These are phyloP conservation scores for Aspergillus sclerotiicarbonarius DNA, from an alignment of 495 filamentous ascomycete species.

Conservation along the genomic window DNA sequence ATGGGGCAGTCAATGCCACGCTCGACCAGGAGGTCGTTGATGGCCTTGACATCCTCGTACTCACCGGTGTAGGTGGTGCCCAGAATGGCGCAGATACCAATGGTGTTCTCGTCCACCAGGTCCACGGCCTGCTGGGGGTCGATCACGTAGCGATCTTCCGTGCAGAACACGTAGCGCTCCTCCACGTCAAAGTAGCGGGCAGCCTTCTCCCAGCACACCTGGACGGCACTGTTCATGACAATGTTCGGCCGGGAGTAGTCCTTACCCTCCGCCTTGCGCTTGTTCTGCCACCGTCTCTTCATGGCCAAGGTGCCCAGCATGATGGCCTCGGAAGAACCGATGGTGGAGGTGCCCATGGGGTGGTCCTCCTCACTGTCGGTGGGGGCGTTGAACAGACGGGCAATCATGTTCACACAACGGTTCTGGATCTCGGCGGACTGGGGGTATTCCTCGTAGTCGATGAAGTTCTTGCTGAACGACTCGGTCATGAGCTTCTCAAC, in stretches of 20 bases:
- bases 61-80: conserved; percentile 95
- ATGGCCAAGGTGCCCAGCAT: conserved; percentile 88
- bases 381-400: conserved; percentile 72
- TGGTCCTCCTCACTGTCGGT: conserved; percentile 43
- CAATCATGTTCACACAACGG: conserved; percentile 86
- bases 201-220: conserved; percentile 96
- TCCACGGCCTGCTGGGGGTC: conserved; percentile 79
- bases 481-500: conserved; percentile 84
- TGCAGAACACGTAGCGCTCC: conserved; percentile 85
- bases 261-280: conserved; percentile 74
- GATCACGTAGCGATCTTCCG: conserved; percentile 75
- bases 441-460: conserved; percentile 85
- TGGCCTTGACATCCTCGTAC: conserved; percentile 86
- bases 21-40: conserved; percentile 78
- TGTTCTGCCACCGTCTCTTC: conserved; percentile 93
- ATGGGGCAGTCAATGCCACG: conserved; percentile 74
- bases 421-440: conserved; percentile 82
- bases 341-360: conserved; percentile 79
- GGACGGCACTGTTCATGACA: conserved; percentile 87
- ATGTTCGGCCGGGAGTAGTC: conserved; percentile 76
- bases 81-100: conserved; percentile 86
- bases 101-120: conserved; percentile 92
- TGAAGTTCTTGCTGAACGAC: conserved; percentile 83
- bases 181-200: conserved; percentile 91
- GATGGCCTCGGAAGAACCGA: conserved; percentile 86